Base-by-base conservation (phyloP, 441 rosid species). In the Biscutella laevigata region DNA sequence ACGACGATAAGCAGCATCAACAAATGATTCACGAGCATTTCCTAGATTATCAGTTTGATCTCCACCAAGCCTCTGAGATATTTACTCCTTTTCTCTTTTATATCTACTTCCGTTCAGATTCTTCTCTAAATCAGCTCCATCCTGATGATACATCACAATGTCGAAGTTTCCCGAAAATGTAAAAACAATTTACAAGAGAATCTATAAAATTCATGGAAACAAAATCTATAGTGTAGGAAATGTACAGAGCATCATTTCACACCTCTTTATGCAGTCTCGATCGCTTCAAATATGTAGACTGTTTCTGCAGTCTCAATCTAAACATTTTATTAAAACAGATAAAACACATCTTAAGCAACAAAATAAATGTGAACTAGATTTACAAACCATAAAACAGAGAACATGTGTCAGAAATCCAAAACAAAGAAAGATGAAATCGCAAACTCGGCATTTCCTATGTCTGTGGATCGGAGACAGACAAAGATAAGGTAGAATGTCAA, bases 221-320 rank as follows among this genome's bases (percentile, higher is more conserved):
- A 49, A 14, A 8, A 19, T n/a, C 22, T 33, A 17, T 44, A 11
- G 42, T 10, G 24, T 26, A 49, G 27, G 0, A 42, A 41, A 15
- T 9, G n/a, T 29, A 24, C 7, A 17, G 8, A 34, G 24, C 20
- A 6, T 14, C 52, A 37, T 5, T 57, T 7, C 64, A 4, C 16
- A 92, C 99, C 90, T 92, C 95, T 42, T 73, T 82, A 54, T 88
- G 95, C 59, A 77, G 86, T 66, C 90, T 82, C 68, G 88, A 84
- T 17, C 84, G 95, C 70, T 84, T 84, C 76, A 92, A 71, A 64
- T 88, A 92, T 19, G 82, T 81, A 25, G 99, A 88, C 59, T 92
- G 97, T 71, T 92, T 88, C 80, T 78, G n/a, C n/a, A n/a, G n/a
- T n/a, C n/a, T n/a, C n/a, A 17, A 17, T 17, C 20, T 17, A 1